Percentiles rank a stretch among this genome's conserved stretches.
phyloP scores from a whole-genome alignment of 164 flowering plant species.

The Tetracentron sinense region DNA sequence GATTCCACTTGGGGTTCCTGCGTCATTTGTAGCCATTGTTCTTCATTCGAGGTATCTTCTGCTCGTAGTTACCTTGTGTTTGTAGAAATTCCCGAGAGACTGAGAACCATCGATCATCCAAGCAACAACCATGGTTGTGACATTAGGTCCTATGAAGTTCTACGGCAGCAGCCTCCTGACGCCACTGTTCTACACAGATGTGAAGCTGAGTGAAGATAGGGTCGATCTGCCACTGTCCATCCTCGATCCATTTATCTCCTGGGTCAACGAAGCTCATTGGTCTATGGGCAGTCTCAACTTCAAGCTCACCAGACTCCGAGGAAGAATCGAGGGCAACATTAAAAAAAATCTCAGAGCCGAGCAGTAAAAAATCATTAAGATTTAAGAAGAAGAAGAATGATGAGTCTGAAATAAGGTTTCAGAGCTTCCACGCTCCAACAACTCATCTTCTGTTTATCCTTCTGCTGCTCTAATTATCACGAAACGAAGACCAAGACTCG shows the following conservation, averaged over 20 bases:
- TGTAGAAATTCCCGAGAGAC: neutral
- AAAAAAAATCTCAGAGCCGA: conserved; percentile 43
- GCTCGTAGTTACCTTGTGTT: neutral
- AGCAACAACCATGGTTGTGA: conserved; percentile 45
- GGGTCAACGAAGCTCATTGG: conserved; percentile 96
- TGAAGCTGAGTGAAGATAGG: conserved; percentile 44
- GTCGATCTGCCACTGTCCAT: conserved; percentile 71
- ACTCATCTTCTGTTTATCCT: conserved; percentile 21
- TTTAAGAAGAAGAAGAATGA: conserved; percentile 6
- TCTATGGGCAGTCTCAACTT: conserved; percentile 89
- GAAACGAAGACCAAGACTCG: conserved; percentile 12
- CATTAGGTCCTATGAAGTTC: conserved; percentile 75
- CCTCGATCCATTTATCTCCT: conserved; percentile 61
- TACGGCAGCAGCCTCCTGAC: conserved; percentile 87
- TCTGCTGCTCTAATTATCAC: conserved; percentile 44
- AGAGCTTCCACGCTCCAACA: neutral
- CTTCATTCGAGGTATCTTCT: too few relatives aligned
- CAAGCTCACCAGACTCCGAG: conserved; percentile 68
- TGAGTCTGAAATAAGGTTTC: neutral
- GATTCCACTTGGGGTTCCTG: too few relatives aligned
- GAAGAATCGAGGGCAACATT: conserved; percentile 78
- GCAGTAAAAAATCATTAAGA: conserved; percentile 28
- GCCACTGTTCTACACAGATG: conserved; percentile 66
- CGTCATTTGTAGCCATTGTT: too few relatives aligned
- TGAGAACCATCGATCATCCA: neutral